These are phyloP conservation scores for Saccharomycopsis crataegensis DNA, from an alignment of 1,139 yeast species.

Conservation along the genomic window DNA sequence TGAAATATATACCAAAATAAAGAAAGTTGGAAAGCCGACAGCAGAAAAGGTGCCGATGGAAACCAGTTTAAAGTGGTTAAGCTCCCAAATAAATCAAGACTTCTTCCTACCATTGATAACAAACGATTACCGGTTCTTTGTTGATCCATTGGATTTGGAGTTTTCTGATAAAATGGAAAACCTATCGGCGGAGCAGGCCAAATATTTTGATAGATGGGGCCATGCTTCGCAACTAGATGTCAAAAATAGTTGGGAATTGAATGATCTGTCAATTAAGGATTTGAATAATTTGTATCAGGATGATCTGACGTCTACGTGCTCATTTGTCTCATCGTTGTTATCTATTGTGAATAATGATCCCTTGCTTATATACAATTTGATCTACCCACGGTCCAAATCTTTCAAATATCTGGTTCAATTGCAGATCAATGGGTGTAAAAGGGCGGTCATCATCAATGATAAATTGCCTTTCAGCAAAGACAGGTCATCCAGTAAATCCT, in stretches of 20 bases:
- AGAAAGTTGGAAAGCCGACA: no score
- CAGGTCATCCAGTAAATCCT: slow-evolving; percentile 19
- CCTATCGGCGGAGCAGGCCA: slow-evolving; percentile 2
- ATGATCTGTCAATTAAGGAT: slow-evolving; percentile 19
- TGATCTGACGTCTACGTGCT: slow-evolving; percentile 54
- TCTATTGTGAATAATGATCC: slow-evolving; percentile 30
- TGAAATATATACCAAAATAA: no score
- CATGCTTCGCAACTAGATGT: not conserved
- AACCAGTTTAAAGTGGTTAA: slow-evolving; percentile 32
- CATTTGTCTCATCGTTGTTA: slow-evolving; percentile 62
- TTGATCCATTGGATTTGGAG: slow-evolving; percentile 17
- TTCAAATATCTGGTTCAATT: slow-evolving; percentile 36
- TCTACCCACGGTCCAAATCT: slow-evolving; percentile 29
- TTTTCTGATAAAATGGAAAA: slow-evolving; percentile 2
- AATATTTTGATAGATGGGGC: slow-evolving; percentile 4
- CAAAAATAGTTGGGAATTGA: slow-evolving; percentile 18
- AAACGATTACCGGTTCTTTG: slow-evolving; percentile 22
- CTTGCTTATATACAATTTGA: slow-evolving; percentile 21
- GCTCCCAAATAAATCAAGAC: slow-evolving; percentile 31
- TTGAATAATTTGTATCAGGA: slow-evolving; percentile 42
- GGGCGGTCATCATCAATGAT: slow-evolving; percentile 47
- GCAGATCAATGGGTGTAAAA: slow-evolving; percentile 50
- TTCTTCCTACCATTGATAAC: slow-evolving; percentile 33
- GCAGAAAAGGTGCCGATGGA: no score
- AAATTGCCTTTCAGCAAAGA: slow-evolving; percentile 31